Evolutionary conservation across 225 moss, liverwort and hornwort genomes (phyloP).

Genomic region (Antitrichia curtipendula): DNA sequence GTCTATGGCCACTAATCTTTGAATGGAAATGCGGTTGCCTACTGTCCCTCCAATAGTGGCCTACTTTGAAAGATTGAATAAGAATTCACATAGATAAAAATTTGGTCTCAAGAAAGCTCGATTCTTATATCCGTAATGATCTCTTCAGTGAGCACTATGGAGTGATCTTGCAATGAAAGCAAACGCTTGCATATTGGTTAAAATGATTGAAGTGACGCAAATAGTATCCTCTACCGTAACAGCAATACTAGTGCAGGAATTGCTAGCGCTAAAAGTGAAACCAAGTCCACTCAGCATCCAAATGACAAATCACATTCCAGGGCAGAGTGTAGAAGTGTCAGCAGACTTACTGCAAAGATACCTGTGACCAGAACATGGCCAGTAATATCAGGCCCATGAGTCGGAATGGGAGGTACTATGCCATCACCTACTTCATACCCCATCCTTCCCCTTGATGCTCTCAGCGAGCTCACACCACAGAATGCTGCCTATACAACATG

Average conservation of each 20-base stretch:
- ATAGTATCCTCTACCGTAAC: not conserved
- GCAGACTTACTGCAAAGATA: conserved; percentile 46
- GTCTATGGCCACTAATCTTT: not conserved
- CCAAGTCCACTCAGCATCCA: not conserved
- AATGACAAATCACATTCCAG: not conserved
- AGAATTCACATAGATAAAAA: not conserved
- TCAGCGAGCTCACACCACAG: conserved; percentile 63
- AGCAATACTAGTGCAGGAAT: not conserved
- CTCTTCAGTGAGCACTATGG: not conserved
- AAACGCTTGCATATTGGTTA: not conserved
- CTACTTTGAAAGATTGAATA: not conserved
- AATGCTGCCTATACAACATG: conserved; percentile 52
- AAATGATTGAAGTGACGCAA: not conserved
- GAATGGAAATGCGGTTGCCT: not conserved
- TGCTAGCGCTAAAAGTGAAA: not conserved
- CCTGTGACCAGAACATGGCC: conserved; percentile 49
- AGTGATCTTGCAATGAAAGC: not conserved
- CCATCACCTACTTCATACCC: conserved; percentile 34
- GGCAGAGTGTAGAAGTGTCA: not conserved
- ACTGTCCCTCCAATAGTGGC: not conserved
- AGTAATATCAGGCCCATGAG: conserved; percentile 2
- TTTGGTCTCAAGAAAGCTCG: not conserved
- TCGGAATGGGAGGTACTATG: conserved; percentile 17
- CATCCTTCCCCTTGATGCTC: conserved; percentile 59
- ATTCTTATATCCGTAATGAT: not conserved